phyloP scores from a whole-genome alignment of 768 basidiomycete species.

The Daedaleopsis nitida region DNA sequence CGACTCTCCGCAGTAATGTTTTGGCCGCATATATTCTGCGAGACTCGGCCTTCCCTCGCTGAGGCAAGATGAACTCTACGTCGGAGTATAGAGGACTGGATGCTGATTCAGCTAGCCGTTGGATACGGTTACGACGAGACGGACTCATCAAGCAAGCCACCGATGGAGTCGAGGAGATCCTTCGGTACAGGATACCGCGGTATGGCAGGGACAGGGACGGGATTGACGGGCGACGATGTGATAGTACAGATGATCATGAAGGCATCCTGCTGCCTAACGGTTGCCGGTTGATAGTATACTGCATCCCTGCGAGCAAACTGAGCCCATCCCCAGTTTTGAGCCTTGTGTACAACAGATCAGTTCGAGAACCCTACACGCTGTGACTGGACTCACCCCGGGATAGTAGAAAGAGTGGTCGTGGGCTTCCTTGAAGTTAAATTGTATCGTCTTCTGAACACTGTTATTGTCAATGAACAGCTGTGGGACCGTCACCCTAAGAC shows the following conservation, averaged over 20 bases:
- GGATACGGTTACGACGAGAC: background rate
- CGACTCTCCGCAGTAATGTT: conserved; percentile 65
- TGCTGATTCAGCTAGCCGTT: background rate
- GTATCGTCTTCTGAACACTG: conserved; percentile 49
- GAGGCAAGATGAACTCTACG: conserved; percentile 76
- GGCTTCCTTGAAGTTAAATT: conserved; percentile 75
- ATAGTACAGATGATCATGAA: conserved; percentile 81
- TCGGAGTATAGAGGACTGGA: conserved; percentile 73
- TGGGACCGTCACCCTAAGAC: background rate
- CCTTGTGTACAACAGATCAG: conserved; percentile 39
- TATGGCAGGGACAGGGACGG: conserved; percentile 44
- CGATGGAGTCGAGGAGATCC: conserved; percentile 69
- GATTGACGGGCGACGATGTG: conserved; percentile 61
- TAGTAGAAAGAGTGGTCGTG: conserved; percentile 78
- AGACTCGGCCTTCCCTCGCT: conserved; percentile 39
- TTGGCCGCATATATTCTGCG: conserved; percentile 68
- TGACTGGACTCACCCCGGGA: conserved; percentile 21
- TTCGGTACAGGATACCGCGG: conserved; percentile 63
- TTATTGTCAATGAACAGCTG: background rate
- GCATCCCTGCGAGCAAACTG: conserved; percentile 78
- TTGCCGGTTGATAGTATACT: conserved; percentile 59
- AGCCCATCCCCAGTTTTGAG: conserved; percentile 90
- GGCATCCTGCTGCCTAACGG: conserved; percentile 60
- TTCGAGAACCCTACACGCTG: background rate
- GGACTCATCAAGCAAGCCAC: conserved; percentile 68